Conservation (phyloP, 2,329 filamentous ascomycete genomes). For the Beauveria sp. region DNA sequence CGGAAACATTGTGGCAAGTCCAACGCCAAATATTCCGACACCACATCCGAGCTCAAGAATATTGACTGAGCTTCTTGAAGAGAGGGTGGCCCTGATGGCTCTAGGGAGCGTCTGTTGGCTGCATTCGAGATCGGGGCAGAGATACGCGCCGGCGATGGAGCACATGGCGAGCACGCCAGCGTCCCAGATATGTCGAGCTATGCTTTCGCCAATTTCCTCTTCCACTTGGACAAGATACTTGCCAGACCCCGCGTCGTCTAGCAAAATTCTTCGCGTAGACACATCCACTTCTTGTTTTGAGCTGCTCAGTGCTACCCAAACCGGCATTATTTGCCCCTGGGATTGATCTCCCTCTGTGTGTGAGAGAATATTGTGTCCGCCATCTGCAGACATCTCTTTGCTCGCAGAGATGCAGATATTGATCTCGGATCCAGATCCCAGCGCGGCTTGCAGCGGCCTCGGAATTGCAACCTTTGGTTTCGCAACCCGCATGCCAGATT, state of each 20-base stretch:
- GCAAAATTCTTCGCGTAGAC: constrained; percentile 22
- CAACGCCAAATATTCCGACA: constrained; percentile 48
- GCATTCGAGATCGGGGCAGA: constrained; percentile 19
- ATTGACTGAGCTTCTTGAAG: constrained; percentile 23
- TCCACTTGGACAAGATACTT: constrained; percentile 34
- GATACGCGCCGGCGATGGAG: constrained; percentile 23
- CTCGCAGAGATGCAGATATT: constrained; percentile 23
- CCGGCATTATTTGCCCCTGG: constrained; percentile 35
- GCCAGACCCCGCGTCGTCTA: constrained; percentile 18
- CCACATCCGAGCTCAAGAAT: constrained; percentile 51
- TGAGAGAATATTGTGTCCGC: constrained; percentile 19
- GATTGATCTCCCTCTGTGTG: constrained; percentile 11
- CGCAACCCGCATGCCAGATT: constrained; percentile 32
- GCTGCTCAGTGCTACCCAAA: constrained; percentile 30
- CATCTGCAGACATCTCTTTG: constrained; percentile 20
- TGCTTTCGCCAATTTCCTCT: constrained; percentile 53
- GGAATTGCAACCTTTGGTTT: constrained; percentile 27
- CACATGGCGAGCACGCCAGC: constrained; percentile 41
- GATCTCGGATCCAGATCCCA: constrained; percentile 19
- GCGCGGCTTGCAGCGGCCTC: constrained; percentile 18
- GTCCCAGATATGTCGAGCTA: constrained; percentile 54
- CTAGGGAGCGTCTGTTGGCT: constrained; percentile 23
- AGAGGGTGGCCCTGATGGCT: constrained; percentile 24
- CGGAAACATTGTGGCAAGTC: constrained; percentile 32
- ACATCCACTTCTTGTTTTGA: constrained; percentile 17